These are phyloP conservation scores for Boletus calvinii DNA, from an alignment of 1,284 basidiomycete species.

Conservation along the genomic window DNA sequence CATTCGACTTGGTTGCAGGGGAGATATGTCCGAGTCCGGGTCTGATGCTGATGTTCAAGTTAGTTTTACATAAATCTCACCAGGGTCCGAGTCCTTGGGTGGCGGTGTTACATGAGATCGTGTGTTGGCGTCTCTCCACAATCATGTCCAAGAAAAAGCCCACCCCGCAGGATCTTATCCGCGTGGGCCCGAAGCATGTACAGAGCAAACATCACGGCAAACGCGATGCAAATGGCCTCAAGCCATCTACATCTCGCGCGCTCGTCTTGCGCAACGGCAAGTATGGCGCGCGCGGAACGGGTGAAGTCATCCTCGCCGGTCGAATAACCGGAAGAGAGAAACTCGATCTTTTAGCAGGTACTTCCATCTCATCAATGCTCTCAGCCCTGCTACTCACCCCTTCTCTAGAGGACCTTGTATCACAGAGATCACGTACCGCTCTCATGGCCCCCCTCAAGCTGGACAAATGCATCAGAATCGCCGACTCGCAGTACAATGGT, in stretches of 20 bases:
- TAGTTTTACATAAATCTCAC: too few relatives aligned
- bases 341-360: conserved; percentile 72
- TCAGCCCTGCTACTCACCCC: conserved; percentile 3
- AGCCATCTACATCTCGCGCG: conserved; percentile 67
- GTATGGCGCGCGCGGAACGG: conserved; percentile 64
- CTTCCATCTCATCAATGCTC: conserved; percentile 13
- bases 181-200: conserved; percentile 53
- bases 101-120: conserved; percentile 1
- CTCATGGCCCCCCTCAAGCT: conserved; percentile 62
- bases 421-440: conserved; percentile 50
- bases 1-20: too few relatives aligned
- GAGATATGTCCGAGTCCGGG: too few relatives aligned
- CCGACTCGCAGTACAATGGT: conserved; percentile 71
- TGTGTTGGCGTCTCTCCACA: background rate
- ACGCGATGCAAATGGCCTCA: conserved; percentile 49
- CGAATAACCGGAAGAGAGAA: conserved; percentile 74
- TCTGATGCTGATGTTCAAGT: too few relatives aligned
- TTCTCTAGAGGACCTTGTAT: conserved; percentile 62
- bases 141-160: conserved; percentile 35
- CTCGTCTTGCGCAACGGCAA: conserved; percentile 72
- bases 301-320: conserved; percentile 55
- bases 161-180: conserved; percentile 45
- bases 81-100: background rate
- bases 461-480: conserved; percentile 60
- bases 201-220: conserved; percentile 40